Evolutionary conservation across 805 yeast genomes (phyloP), one percentile per base, ranked within the genome.

Genomic region (Zygotorulaspora florentina): DNA sequence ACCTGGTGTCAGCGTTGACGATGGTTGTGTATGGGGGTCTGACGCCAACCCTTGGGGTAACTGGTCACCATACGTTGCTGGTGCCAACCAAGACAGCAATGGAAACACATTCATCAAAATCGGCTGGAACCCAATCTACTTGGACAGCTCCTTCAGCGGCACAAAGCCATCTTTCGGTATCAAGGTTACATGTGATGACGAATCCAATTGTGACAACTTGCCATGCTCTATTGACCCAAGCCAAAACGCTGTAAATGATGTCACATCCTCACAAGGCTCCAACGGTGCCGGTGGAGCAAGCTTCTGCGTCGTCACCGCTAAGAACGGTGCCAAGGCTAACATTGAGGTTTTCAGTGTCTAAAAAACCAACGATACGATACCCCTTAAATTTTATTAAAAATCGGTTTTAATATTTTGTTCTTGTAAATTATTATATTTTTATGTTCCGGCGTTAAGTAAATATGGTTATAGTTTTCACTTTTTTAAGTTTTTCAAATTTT

Each of bases 51-150:
- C 93, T 13, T 71, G 72, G 53, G 96, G 96, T 47, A 88, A 88
- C 75, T 89, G 96, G 96, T 69, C 96, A 12, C 96, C 96, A 23
- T 88, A 87, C 57, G 96, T 89, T 52, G 95, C 93, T 12, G 96
- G 96, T 53, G 87, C 90, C 50, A 88, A 88, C 71, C 79, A 79
- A 73, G 95, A 87, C 64, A 67, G 65, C 50, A 67, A 60, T 48
- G 83, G 87, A 27, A 77, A 77, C 63, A 88, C 96, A 2, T 88
- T 55, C 63, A 87, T 86, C 53, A 89, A 87, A 68, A 78, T 88
- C 62, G 96, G 91, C 38, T 87, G 95, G 95, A 88, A 88, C 66
- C 96, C 96, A 12, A 76, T 84, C 46, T 86, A 87, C 66, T 65
- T 85, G 56, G 91, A 84, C 52, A 72, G 72, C 41, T 54, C 69